Base-by-base conservation (phyloP, 2,329 filamentous ascomycete genomes). In the Trichoderma guizhouense region DNA sequence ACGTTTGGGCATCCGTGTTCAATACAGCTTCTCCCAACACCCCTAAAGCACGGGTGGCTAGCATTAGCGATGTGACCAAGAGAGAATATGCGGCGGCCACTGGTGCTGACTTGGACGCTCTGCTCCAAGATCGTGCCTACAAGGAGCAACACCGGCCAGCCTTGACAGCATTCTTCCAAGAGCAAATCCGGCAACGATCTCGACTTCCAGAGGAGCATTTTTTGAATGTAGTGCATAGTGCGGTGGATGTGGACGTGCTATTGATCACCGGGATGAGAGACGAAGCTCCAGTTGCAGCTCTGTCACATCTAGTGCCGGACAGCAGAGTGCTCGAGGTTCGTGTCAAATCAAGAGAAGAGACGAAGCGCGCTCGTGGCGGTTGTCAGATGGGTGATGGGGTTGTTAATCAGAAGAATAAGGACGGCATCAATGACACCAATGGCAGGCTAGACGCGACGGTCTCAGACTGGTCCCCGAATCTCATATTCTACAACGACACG, bases 191-290 rank as follows among this genome's bases (percentile, higher is more conserved):
- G 32, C 72, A 81, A 75, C 80, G 81, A 55, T 86, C 87, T 72
- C 74, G 62, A 51, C 79, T 90, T 18, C 85, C 79, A 73, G 79
- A 87, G 74, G 83, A 88, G 69, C 82, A 87, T 75, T 90, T 90
- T 72, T 67, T 86, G 53, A 72, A 81, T 28, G 78, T 85, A 2
- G 84, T 90, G 3, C 21, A 79, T 39, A 71, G 73, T 14, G 81
- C 82, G 7, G 73, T 12, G 64, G 82, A 83, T 77, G 80, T 83
- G 2, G 86, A 90, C 71, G 87, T 90, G 62, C 79, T 91, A 57
- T 71, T 91, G 0, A 86, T 92, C 74, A 91, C 89, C 0, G 89
- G 89, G 0, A 87, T 91, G 86, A 86, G 88, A 82, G 89, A 92
- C 63, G 80, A 87, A 62, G 85, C 88, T 6, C 89, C 89, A 0